Base-by-base conservation (phyloP, 768 basidiomycete species). In the Tylopilus sp. region DNA sequence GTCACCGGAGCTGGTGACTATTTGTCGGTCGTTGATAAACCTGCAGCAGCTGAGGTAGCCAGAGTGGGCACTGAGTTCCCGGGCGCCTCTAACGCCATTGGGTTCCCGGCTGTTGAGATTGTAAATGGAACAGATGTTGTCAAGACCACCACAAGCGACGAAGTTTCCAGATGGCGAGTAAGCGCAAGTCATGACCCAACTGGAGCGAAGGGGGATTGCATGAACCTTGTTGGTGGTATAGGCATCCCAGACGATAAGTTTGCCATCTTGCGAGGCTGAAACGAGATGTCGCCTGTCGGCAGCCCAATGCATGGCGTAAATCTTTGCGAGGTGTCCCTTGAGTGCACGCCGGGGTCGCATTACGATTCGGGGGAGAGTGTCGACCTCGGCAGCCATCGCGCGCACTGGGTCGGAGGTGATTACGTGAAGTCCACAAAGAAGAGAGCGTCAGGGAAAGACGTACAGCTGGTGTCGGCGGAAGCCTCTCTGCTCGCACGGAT, bases 181-280 rank as follows among this genome's bases (percentile, higher is more conserved):
- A 45, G 95, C 95, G 69, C 95, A 99, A 46, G 95, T 99, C 95
- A 99, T 99, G 73, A 99, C 95, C 95, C 95, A 99, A 66, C 91
- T 93, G 41, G 94, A 97, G 47, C 95, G 86, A 42, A 99, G 77
- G 45, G 95, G 95, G 69, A 99, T 99, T 60, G 95, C 95, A 67
- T 99, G 97, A 53, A 99, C 95, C 77, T 99, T 99, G 81, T 99
- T 99, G 52, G 95, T 97, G n/a, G 95, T 98, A 73, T 98, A 98
- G 45, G 95, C 95, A 71, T 99, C 95, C 95, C 95, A 99, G 48
- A 99, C 95, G 67, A 99, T 98, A 52, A 99, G 82, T 72, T 99
- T 99, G 47, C 95, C 95, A 67, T 99, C 95, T 69, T 99, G 95
- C 3, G 95, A 98, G n/a, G 95, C 95, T 15, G 97, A 98, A 31